These are phyloP conservation scores for Fusarium drepaniforme DNA, from an alignment of 2,329 filamentous ascomycete species.

Conservation along the genomic window DNA sequence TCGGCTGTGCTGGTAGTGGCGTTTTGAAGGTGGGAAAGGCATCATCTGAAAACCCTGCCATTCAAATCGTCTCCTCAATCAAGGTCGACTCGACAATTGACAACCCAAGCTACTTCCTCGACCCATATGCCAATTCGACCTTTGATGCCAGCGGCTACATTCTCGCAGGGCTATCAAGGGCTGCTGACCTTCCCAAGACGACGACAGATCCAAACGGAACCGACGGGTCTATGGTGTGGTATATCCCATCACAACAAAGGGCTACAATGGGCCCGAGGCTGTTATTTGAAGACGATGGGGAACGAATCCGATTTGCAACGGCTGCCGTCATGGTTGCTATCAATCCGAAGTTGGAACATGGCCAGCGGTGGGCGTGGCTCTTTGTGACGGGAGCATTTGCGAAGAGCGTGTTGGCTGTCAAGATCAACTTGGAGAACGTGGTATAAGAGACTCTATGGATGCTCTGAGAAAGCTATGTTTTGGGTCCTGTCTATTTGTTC, in stretches of 20 bases:
- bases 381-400: constrained; percentile 62
- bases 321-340: constrained; percentile 65
- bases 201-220: constrained; percentile 50
- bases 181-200: constrained; percentile 50
- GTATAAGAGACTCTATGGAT: not conserved
- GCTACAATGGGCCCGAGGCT: constrained; percentile 58
- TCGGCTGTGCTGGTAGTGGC: constrained; percentile 59
- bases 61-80: constrained; percentile 50
- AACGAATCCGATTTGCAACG: constrained; percentile 61
- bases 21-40: constrained; percentile 57
- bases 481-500: not conserved
- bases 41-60: constrained; percentile 23
- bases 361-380: constrained; percentile 65
- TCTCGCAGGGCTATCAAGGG: constrained; percentile 59
- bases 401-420: not conserved
- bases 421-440: not conserved
- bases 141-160: constrained; percentile 67
- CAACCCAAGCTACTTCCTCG: constrained; percentile 69
- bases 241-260: constrained; percentile 16
- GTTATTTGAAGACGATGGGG: constrained; percentile 70
- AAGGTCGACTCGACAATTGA: constrained; percentile 61
- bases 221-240: constrained; percentile 63
- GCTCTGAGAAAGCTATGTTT: not conserved
- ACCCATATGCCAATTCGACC: constrained; percentile 59
- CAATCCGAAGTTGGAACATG: constrained; percentile 57